Conservation (phyloP, 2,329 filamentous ascomycete species). For the Hypoxylon sp. region DNA sequence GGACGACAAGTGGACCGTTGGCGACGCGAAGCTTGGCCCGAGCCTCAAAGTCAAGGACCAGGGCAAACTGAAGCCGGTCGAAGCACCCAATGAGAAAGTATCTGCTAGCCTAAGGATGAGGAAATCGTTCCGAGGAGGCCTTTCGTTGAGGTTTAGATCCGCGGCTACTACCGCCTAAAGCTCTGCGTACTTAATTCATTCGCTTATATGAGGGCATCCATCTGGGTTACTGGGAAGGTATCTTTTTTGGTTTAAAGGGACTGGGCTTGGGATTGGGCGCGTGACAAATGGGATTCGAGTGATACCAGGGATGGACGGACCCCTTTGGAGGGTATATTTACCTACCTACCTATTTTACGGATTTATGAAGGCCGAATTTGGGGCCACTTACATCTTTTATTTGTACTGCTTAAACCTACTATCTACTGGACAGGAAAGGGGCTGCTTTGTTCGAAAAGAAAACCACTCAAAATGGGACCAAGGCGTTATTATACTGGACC, state of each 20-base stretch:
- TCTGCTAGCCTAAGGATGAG: conserved; percentile 36
- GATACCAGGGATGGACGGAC: conserved; percentile 34
- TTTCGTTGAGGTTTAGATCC: conserved; percentile 37
- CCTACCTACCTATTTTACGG: conserved; percentile 5
- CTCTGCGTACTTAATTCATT: conserved; percentile 3
- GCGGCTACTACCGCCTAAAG: conserved; percentile 8
- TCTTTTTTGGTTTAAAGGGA: not conserved
- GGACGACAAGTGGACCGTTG: conserved; percentile 29
- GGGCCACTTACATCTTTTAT: not conserved
- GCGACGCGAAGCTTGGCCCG: conserved; percentile 5
- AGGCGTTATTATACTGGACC: not conserved
- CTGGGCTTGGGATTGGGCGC: conserved; percentile 11
- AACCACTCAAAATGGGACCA: not conserved
- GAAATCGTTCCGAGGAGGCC: conserved; percentile 35
- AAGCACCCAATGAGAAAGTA: conserved; percentile 4
- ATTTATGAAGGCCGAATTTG: conserved; percentile 2
- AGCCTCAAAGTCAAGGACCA: conserved; percentile 12
- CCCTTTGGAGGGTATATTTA: not conserved
- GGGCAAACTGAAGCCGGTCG: conserved; percentile 2
- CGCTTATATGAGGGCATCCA: not conserved
- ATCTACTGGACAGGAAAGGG: not conserved
- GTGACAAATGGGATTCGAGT: conserved; percentile 10
- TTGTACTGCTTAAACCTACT: not conserved
- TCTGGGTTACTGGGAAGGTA: conserved; percentile 3
- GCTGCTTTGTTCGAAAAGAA: conserved; percentile 2